Base-by-base conservation (phyloP, 192 early-diverging fungal genomes). In the Radiomyces spectabilis region DNA sequence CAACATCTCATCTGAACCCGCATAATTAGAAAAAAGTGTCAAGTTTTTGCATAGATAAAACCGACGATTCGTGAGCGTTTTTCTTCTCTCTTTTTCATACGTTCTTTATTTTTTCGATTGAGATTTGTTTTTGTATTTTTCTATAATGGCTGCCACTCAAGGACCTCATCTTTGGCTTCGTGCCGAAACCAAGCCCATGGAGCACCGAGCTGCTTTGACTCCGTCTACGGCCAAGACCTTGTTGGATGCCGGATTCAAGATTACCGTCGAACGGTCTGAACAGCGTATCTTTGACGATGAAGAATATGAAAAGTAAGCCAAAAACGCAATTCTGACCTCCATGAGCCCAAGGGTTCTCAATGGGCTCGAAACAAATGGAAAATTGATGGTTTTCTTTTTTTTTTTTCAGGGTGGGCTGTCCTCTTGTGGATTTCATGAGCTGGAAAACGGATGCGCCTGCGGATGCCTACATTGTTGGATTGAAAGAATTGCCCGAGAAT, bases 171-270 rank as follows among this genome's bases (percentile, higher is more conserved):
- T 89, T 53, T 98, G 95, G 95, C 84, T 98, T 51, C 87, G 95
- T 61, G 93, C 94, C 40, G 95, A 98, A 72, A 98, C 94, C 59
- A 98, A 98, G 84, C 80, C 85, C 26, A 90, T 93, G 73, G 95
- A 98, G 79, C 87, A 90, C 72, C 81, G 95, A 48, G 88, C 93
- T 32, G 91, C 90, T 31, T 74, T 98, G 58, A 94, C 95, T 24
- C 95, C 95, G 13, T 74, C 75, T 24, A 82, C 82, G 45, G 83
- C 81, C 76, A 86, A 89, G 74, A 80, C 72, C 57, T 80, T 98
- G 18, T 66, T 97, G 43, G 83, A 77, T 27, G 71, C 78, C 37
- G 85, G 91, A 45, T 96, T 93, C 75, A 66, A 86, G 66, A 88
- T 98, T 68, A 89, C 91, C 10, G 92, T 95, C 12, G 95, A 98